Evolutionary conservation across 352 stramenopile species (phyloP), one percentile per base, ranked within the genome.

Genomic region (Phytophthora lateralis): DNA sequence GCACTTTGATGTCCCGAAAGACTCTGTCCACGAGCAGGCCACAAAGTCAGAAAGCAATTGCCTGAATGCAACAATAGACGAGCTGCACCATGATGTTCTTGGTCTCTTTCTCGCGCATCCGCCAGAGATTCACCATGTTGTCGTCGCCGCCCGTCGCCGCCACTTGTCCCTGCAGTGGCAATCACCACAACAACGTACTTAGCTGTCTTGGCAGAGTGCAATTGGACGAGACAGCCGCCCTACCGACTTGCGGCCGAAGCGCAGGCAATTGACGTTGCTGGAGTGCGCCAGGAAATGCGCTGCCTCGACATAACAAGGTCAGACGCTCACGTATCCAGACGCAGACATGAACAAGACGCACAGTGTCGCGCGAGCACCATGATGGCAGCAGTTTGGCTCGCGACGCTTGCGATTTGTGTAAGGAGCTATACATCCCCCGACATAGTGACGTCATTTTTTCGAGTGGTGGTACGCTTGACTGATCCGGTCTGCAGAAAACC

Each of bases 221-320:
- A n/a, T n/a, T 38, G 4, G 10, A n/a, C 14, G 4, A 41, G 35
- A 17, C 35, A 18, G 35, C 17, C 7, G n/a, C 4, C 73, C 15
- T 63, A 95, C 85, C 73, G 85, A 95, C 58, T 91, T 95, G 47
- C 70, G 80, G 42, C 85, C 82, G 55, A 95, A 95, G 42, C 80
- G 76, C 47, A 95, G 71, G 46, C 83, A 93, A 56, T 93, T 95
- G 67, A 95, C 83, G 59, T 80, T 88, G 75, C 71, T 89, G 15
- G 83, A 88, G 50, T 95, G 85, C 21, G 75, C 85, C 49, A 93
- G 61, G 64, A 95, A 93, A 56, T 93, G 80, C 12, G 85, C 85
- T 95, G 41, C 39, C 55, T 59, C 35, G 11, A 1, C 38, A 34
- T 17, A 46, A 46, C 18, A 49, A 44, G n/a, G n/a, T 44, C n/a